Evolutionary conservation across 805 yeast species (phyloP), one percentile per base, ranked within the genome.

Genomic region (Osmozyma mogii): DNA sequence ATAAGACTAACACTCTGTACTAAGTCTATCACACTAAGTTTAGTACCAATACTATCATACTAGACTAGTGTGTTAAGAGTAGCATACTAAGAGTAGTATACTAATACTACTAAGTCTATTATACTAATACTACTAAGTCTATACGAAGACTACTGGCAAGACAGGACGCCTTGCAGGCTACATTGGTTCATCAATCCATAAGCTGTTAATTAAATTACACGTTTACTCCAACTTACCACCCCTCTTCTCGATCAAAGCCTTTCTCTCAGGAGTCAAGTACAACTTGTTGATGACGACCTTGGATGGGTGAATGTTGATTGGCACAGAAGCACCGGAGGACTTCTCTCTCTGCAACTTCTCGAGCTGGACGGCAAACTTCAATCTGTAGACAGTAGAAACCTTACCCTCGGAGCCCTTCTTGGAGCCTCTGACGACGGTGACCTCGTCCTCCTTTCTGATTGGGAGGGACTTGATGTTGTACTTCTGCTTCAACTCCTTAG

Each of bases 341-440:
- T 92, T 92, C 74, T 92, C 97, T 74, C 80, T 83, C 73, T 89
- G 78, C 66, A 92, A 75, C 76, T 89, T 89, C 75, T 88, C 97
- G 57, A 92, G 81, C 73, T 89, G 97, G 53, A 92, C 76, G 55
- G 95, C 78, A 65, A 74, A 92, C 71, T 92, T 92, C 72, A 92
- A 83, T 83, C 98, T 89, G 96, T 92, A 92, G 54, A 89, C 97
- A 49, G 95, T 82, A 52, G 92, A 73, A 67, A 92, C 77, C 73
- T 87, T 84, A 72, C 98, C 98, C 77, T 89, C 98, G 57, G 89
- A 87, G 68, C 97, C 98, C 78, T 92, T 92, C 83, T 84, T 84
- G 61, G 97, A 84, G 64, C 98, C 98, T 74, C 98, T 89, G 66
- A 82, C 89, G 61, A 92, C 92, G 56, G 75, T 68, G 55, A 92